Evolutionary conservation across 495 filamentous ascomycete species (phyloP).

Genomic region (Penicillium flavigenum): DNA sequence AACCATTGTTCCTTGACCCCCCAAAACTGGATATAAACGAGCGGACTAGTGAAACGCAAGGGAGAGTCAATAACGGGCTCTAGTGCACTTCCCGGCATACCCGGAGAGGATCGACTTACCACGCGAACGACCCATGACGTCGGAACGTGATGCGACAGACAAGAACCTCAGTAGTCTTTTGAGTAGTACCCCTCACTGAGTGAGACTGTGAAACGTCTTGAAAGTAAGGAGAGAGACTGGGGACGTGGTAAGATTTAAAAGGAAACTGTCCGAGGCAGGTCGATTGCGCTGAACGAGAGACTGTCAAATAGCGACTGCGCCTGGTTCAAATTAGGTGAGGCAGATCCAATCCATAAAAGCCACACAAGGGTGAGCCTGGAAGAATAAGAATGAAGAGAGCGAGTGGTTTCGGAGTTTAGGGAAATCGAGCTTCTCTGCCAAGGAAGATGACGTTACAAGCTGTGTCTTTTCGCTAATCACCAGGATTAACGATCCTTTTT

Average conservation of each 20-base stretch:
- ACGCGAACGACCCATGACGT: slow-evolving; percentile 45
- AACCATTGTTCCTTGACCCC: slow-evolving; percentile 28
- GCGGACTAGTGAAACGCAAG: slow-evolving; percentile 50
- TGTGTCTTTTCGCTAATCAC: slow-evolving; percentile 1
- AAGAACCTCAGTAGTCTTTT: slow-evolving; percentile 9
- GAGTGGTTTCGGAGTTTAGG: slow-evolving; percentile 10
- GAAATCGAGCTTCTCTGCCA: slow-evolving; percentile 9
- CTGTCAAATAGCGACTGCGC: slow-evolving; percentile 7
- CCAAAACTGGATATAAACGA: slow-evolving; percentile 65
- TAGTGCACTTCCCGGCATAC: slow-evolving; percentile 8
- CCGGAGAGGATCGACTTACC: slow-evolving; percentile 34
- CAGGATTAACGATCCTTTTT: not conserved
- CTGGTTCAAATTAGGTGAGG: not conserved
- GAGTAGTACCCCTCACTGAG: slow-evolving; percentile 3
- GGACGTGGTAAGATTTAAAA: slow-evolving; percentile 7
- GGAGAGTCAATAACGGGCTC: slow-evolving; percentile 22
- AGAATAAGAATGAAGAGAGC: slow-evolving; percentile 9
- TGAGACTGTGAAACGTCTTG: slow-evolving; percentile 13
- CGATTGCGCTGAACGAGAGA: slow-evolving; percentile 8
- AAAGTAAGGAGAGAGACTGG: slow-evolving; percentile 1
- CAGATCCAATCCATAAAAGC: slow-evolving; percentile 8
- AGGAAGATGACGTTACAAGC: slow-evolving; percentile 13
- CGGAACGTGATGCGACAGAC: slow-evolving; percentile 14
- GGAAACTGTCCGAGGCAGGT: not conserved
- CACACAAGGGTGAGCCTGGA: not conserved